phyloP scores from a whole-genome alignment of 208 protist species.

The Balamuthia mandrillaris region DNA sequence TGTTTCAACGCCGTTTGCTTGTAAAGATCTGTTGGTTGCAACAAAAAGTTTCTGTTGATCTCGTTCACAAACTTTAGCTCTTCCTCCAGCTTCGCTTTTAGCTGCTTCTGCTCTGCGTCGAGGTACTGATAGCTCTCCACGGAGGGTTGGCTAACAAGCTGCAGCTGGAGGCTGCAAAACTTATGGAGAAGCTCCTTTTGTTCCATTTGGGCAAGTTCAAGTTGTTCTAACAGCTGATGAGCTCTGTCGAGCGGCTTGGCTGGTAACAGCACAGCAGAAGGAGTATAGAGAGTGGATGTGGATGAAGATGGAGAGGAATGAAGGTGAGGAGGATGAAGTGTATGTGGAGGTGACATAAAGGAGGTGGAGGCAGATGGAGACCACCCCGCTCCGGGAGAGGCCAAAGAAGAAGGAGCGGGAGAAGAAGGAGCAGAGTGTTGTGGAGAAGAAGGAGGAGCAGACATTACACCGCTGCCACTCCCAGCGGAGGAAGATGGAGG shows the following conservation, averaged over 20 bases:
- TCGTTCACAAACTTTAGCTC: background rate
- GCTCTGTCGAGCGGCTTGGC: background rate
- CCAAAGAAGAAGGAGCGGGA: background rate
- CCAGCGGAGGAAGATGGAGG: background rate
- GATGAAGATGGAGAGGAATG: background rate
- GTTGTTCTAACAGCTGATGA: constrained; percentile 5
- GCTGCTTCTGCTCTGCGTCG: constrained; percentile 28
- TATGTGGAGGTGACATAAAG: too few species aligned
- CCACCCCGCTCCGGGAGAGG: background rate
- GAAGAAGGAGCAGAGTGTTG: background rate
- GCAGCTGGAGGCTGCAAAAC: constrained; percentile 9
- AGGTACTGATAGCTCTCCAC: constrained; percentile 6
- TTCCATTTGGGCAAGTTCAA: background rate
- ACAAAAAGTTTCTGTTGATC: constrained; percentile 1
- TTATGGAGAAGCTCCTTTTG: constrained; percentile 38
- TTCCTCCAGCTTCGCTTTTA: constrained; percentile 18
- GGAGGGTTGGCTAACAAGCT: constrained; percentile 22
- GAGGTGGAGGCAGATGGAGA: too few species aligned
- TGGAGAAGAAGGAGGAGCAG: background rate
- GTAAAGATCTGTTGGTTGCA: constrained; percentile 18
- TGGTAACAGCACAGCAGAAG: background rate
- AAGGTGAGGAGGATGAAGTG: too few species aligned
- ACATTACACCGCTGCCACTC: background rate
- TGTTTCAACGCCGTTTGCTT: constrained; percentile 9
- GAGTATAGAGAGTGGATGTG: background rate